phyloP scores from a whole-genome alignment of 768 basidiomycete species.

The Trametes sanguinea region DNA sequence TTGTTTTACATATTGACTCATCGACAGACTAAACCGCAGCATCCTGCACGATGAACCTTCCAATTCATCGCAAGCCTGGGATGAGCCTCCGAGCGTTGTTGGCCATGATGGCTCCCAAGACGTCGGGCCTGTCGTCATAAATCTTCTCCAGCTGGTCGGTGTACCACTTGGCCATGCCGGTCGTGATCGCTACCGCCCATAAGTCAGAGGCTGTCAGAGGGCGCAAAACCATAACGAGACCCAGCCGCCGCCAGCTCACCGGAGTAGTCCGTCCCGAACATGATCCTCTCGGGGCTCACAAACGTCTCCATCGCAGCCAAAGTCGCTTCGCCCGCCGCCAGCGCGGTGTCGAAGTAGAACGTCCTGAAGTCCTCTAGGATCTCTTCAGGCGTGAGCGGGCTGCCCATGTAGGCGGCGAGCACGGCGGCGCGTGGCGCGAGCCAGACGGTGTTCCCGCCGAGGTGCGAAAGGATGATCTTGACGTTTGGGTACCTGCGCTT shows the following conservation, averaged over 20 bases:
- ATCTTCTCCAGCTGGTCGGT: constrained; percentile 53
- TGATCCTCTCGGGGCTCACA: constrained; percentile 50
- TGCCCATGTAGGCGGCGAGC: constrained; percentile 70
- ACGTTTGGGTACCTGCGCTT: constrained; percentile 61
- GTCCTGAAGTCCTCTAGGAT: constrained; percentile 67
- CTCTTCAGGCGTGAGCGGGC: constrained; percentile 56
- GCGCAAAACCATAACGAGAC: no score
- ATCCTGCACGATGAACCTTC: background rate
- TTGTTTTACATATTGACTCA: no score
- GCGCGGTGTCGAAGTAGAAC: constrained; percentile 76
- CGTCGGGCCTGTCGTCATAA: constrained; percentile 39
- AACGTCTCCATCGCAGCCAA: constrained; percentile 55
- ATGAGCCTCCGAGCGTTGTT: constrained; percentile 13
- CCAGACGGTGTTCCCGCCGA: constrained; percentile 67
- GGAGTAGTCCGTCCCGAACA: constrained; percentile 78
- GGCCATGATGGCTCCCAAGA: constrained; percentile 6
- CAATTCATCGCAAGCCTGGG: background rate
- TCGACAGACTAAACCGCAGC: no score
- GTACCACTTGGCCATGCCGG: constrained; percentile 62
- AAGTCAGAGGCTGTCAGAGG: constrained; percentile 41
- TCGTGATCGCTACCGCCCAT: constrained; percentile 50
- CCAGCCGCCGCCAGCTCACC: no score
- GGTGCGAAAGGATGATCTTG: constrained; percentile 69
- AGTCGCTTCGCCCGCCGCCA: constrained; percentile 56
- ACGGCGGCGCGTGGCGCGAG: constrained; percentile 70